Evolutionary conservation across 352 stramenopile genomes (phyloP), one percentile per base, ranked within the genome.

Genomic region (Globisporangium cederbergense): DNA sequence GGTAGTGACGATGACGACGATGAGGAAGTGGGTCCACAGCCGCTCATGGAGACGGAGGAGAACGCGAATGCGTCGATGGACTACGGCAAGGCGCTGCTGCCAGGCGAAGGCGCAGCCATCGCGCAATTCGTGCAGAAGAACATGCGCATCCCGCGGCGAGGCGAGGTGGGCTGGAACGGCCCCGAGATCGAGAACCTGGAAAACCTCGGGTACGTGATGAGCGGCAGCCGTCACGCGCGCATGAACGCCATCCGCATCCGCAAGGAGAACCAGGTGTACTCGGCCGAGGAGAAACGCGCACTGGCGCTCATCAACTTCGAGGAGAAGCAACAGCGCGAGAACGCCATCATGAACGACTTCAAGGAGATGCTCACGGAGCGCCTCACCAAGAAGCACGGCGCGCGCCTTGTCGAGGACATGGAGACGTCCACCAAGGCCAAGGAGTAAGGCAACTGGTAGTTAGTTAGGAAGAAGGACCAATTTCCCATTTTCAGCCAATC

Each of bases 241-340:
- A 99, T 99, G 97, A 99, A 99, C 82, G 97, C 96, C 9, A 94
- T 99, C 52, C 96, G 97, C 77, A 96, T 99, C 59, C 90, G 97
- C 40, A 99, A 99, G 81, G 97, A 99, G 72, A 99, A 99, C 82
- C 97, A 99, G 74, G 97, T 99, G 62, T 99, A 99, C 81, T 98
- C 91, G 58, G 97, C 97, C 13, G 97, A 99, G 77, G 97, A 99
- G 80, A 98, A 99, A 74, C 88, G 96, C 32, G 97, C 97, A 10
- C 83, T 99, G 47, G 97, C 97, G 58, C 80, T 99, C 47, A 98
- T 99, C 73, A 99, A 98, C 67, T 97, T 99, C 69, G 97, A 99
- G 75, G 96, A 99, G 77, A 98, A 99, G 74, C 95, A 99, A 74
- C 96, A 99, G 81, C 97, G 98, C 64, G 97, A 99, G 71, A 97